Conservation (phyloP, 805 yeast genomes). For the Lipomyces japonicus region DNA sequence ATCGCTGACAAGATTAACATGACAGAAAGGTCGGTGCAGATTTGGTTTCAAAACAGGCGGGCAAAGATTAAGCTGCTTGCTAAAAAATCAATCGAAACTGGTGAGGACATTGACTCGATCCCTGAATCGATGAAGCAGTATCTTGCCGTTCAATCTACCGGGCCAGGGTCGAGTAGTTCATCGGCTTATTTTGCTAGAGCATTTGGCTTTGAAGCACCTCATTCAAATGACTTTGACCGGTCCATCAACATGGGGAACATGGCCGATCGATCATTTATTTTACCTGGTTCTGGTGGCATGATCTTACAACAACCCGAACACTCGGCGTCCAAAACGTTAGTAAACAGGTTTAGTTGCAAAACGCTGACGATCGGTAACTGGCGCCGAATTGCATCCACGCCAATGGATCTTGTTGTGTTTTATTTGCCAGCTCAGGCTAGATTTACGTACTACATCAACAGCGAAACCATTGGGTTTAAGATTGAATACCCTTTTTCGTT, state of each 20-base stretch:
- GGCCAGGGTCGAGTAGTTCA: slow-evolving; percentile 16
- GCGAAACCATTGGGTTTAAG: slow-evolving; percentile 23
- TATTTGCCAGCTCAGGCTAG: slow-evolving; percentile 13
- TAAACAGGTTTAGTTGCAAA: slow-evolving; percentile 7
- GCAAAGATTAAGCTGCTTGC: slow-evolving; percentile 28
- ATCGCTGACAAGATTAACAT: slow-evolving; percentile 71
- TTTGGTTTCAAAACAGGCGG: slow-evolving; percentile 63
- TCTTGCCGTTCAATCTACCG: slow-evolving; percentile 17
- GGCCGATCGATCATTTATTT: slow-evolving; percentile 11
- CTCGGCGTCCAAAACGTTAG: background rate
- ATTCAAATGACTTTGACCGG: slow-evolving; percentile 11
- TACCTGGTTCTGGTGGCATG: slow-evolving; percentile 9
- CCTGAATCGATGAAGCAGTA: slow-evolving; percentile 28
- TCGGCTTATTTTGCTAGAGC: slow-evolving; percentile 23
- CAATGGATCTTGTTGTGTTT: slow-evolving; percentile 23
- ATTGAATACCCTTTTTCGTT: slow-evolving; percentile 21
- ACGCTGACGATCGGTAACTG: slow-evolving; percentile 26
- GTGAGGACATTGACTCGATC: slow-evolving; percentile 24
- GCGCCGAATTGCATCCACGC: slow-evolving; percentile 22
- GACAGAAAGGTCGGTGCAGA: slow-evolving; percentile 84
- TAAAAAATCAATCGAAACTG: slow-evolving; percentile 25
- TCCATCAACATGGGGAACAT: slow-evolving; percentile 18
- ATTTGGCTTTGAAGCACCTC: slow-evolving; percentile 13
- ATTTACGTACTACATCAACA: slow-evolving; percentile 26
- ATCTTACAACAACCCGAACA: slow-evolving; percentile 3